These are phyloP conservation scores for Termitomyces sp. DNA, from an alignment of 768 basidiomycete species.

Conservation along the genomic window DNA sequence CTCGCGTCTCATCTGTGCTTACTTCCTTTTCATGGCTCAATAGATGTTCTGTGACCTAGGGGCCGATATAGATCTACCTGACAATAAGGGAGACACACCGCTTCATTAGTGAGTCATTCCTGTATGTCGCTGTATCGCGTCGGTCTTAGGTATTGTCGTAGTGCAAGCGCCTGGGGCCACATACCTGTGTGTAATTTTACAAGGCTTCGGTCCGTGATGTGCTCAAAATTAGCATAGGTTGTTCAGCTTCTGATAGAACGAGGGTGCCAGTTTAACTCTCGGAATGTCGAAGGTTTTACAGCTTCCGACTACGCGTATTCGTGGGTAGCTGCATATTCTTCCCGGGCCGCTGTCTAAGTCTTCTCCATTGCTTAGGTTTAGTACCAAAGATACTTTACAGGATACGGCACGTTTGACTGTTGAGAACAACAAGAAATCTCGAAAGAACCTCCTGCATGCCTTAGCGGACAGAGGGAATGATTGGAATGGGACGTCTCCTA, in stretches of 20 bases:
- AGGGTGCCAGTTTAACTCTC: conserved; percentile 77
- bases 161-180: conserved; percentile 87
- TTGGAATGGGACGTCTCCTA: conserved; percentile 40
- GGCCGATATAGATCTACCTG: conserved; percentile 85
- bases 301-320: conserved; percentile 93
- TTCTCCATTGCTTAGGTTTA: conserved; percentile 41
- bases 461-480: conserved; percentile 65
- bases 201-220: not conserved
- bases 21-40: not conserved
- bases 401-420: conserved; percentile 76
- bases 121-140: conserved; percentile 6
- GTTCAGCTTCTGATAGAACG: conserved; percentile 85
- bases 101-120: conserved; percentile 75
- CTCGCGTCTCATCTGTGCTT: not conserved
- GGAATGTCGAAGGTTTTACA: conserved; percentile 90
- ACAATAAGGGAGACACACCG: conserved; percentile 89
- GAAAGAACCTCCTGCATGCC: conserved; percentile 59
- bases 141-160: conserved; percentile 22
- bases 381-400: conserved; percentile 72
- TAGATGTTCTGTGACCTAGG: conserved; percentile 90
- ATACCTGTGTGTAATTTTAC: conserved; percentile 49
- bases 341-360: not conserved
- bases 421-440: conserved; percentile 73
- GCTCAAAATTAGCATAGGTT: conserved; percentile 38
- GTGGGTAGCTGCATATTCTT: conserved; percentile 33